A percentile compares a stretch with the other conserved stretches of the same genome.
These are phyloP conservation scores for Halteria grandinella DNA, from an alignment of 73 alveolate species.

Conservation along the genomic window DNA sequence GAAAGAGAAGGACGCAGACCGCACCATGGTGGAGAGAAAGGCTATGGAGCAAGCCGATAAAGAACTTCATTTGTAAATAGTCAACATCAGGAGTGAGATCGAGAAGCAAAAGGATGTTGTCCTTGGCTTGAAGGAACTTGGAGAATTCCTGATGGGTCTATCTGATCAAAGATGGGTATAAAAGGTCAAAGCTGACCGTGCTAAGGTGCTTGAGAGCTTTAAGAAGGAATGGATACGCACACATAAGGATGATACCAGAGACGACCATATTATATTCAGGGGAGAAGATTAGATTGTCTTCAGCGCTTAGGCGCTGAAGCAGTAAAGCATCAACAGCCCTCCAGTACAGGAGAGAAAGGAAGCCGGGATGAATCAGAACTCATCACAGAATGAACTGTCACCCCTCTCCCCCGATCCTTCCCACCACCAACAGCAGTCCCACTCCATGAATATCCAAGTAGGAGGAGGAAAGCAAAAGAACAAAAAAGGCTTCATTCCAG, in stretches of 20 bases:
- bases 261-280: conserved; percentile 53
- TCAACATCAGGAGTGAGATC: conserved; percentile 51
- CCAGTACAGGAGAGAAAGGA: no score
- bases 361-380: no score
- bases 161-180: conserved; percentile 28
- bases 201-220: no score
- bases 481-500: no score
- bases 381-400: no score
- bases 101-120: conserved; percentile 59
- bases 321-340: no score
- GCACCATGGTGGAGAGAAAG: conserved; percentile 31
- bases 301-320: no score
- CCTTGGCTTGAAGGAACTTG: conserved; percentile 36
- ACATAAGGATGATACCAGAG: conserved; percentile 41
- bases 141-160: conserved; percentile 39
- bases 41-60: conserved; percentile 42
- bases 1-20: conserved; percentile 55
- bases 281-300: no score
- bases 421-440: no score
- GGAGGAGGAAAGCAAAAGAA: conserved; percentile 21
- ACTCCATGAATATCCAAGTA: no score
- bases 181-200: not conserved
- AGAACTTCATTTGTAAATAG: conserved; percentile 18
- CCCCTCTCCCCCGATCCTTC: no score
- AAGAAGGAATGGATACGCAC: conserved; percentile 47